A percentile compares a stretch with the other conserved stretches of the same genome.
Evolutionary conservation across 345 rosid genomes (phyloP).

Genomic region (Eutrema japonicum): DNA sequence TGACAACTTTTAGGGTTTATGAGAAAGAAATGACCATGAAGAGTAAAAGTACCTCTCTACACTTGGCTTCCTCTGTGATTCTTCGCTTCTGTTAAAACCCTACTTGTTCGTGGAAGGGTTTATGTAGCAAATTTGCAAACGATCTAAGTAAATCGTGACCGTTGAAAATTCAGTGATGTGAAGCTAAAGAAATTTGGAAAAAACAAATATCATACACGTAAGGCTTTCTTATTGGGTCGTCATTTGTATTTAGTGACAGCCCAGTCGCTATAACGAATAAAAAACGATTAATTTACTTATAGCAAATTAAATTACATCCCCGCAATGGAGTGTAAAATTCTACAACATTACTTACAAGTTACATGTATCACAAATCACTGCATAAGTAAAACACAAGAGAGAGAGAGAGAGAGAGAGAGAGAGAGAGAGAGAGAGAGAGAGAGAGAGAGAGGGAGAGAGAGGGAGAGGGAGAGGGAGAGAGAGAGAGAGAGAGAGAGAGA

Average conservation of each 20-base stretch:
- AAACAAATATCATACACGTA: neutral
- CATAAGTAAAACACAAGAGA: slow-evolving; percentile 4
- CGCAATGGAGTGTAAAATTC: slow-evolving; percentile 12
- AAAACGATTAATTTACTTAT: neutral
- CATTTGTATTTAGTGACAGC: slow-evolving; percentile 3
- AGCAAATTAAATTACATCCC: slow-evolving; percentile 26
- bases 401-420: neutral
- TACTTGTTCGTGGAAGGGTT: slow-evolving; percentile 36
- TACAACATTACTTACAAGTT: slow-evolving; percentile 17
- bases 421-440: neutral
- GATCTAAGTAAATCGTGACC: slow-evolving; percentile 30
- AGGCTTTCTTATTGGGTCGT: neutral
- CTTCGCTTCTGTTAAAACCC: slow-evolving; percentile 34
- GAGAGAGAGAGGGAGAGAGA: neutral
- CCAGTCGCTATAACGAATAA: neutral
- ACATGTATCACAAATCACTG: slow-evolving; percentile 26
- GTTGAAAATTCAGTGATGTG: neutral
- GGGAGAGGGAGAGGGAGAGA: too few species aligned
- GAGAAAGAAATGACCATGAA: slow-evolving; percentile 1
- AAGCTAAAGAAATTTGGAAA: neutral
- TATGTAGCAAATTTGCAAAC: slow-evolving; percentile 32
- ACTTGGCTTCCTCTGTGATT: slow-evolving; percentile 32
- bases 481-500: neutral
- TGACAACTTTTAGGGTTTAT: slow-evolving; percentile 29
- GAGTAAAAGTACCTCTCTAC: slow-evolving; percentile 24